Evolutionary conservation across 192 early-diverging fungal species (phyloP), one percentile per base, ranked within the genome.

Genomic region (Dissophora globulifera): DNA sequence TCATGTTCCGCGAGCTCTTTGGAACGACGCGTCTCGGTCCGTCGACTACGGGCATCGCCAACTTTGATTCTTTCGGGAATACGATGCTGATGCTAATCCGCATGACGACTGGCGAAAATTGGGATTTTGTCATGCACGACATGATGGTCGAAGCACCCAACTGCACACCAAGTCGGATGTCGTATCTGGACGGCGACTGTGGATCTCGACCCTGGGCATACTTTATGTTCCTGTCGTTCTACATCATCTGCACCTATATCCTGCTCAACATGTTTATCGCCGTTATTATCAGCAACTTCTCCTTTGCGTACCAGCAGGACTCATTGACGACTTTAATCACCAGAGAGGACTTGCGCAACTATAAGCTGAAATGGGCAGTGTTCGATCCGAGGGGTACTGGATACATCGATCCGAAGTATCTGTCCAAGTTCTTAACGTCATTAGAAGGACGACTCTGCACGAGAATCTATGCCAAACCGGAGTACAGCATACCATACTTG

Each of bases 61-160:
- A 88, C 46, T 88, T 88, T 51, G 72, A 79, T 22, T 53, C 66
- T 5, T 88, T 82, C 58, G 66, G 69, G 29, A 82, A 72, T 35
- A 79, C 86, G 0, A 74, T 88, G 76, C 35, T 83, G 20, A 83
- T 81, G 20, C 72, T 88, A 16, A 61, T 85, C 13, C 80, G 86
- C 29, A 85, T 81, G 62, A 84, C 84, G 1, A 88, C 83, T 15
- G 86, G 86, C 12, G 87, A 88, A 55, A 82, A 79, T 12, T 88
- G 87, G 87, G 87, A 88, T 51, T 66, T 80, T 40, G 79, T 87
- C 4, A 88, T 88, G 85, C 85, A 86, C 49, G 85, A 88, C 65
- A 85, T 81, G 65, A 69, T 83, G 32, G 69, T 88, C 1, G 82
- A 85, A 42, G 17, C 58, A 10, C 87, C 87, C 0, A 41, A 67